Evolutionary conservation across 345 rosid species (phyloP).

Genomic region (Salix brachista): DNA sequence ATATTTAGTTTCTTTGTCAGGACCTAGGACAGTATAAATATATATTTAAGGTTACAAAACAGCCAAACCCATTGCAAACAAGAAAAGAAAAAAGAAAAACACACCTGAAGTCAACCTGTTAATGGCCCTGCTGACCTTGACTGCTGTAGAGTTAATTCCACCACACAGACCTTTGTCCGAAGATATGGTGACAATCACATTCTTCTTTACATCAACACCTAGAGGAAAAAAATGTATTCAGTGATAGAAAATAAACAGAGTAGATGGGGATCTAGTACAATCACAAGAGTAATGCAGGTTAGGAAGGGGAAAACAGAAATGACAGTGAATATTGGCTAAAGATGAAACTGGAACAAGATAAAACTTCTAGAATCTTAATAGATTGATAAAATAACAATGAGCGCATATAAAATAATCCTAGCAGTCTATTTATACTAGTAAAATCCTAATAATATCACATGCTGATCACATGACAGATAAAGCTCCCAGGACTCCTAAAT

Average conservation of each 20-base stretch:
- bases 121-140: conserved; percentile 73
- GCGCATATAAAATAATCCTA: too few species aligned
- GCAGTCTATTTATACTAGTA: too few species aligned
- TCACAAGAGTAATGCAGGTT: neutral
- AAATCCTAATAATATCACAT: too few species aligned
- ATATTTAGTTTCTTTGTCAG: conserved; percentile 77
- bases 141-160: conserved; percentile 91
- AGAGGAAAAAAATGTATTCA: neutral
- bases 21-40: conserved; percentile 44
- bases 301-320: neutral
- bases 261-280: neutral
- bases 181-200: conserved; percentile 80
- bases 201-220: conserved; percentile 95
- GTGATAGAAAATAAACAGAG: neutral
- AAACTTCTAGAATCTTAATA: too few species aligned
- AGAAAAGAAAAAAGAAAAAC: conserved; percentile 1
- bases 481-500: too few species aligned
- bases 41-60: conserved; percentile 14
- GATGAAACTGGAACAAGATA: too few species aligned
- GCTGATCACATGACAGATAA: too few species aligned
- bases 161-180: conserved; percentile 99
- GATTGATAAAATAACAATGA: too few species aligned
- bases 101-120: conserved; percentile 68
- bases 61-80: neutral
- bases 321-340: too few species aligned